A percentile compares a stretch with the other conserved stretches of the same genome.
These are phyloP conservation scores for Bryoerythrophyllum caledonicum DNA, from an alignment of 225 moss, liverwort and hornwort species.

Conservation along the genomic window DNA sequence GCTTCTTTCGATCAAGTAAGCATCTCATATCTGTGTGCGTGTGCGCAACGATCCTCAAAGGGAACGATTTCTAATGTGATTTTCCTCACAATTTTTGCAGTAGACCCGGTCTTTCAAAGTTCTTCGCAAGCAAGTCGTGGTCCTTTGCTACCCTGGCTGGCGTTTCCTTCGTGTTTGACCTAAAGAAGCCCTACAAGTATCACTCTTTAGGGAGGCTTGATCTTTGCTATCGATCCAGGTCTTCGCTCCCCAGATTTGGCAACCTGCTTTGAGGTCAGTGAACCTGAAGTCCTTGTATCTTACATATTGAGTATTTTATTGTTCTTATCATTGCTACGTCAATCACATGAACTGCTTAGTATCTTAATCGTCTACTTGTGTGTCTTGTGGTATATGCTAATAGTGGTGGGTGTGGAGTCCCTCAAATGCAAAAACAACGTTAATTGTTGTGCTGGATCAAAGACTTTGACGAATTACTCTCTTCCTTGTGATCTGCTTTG, in stretches of 20 bases:
- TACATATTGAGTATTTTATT: background rate
- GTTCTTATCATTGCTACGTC: background rate
- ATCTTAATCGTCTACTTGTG: background rate
- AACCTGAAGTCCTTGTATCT: background rate
- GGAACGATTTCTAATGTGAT: too few relatives aligned
- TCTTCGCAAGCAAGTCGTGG: too few relatives aligned
- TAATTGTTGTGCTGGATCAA: slow-evolving; percentile 12
- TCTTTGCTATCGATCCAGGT: slow-evolving; percentile 61
- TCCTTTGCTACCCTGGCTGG: too few relatives aligned
- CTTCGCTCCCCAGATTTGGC: slow-evolving; percentile 76
- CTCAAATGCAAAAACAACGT: background rate
- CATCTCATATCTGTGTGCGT: too few relatives aligned
- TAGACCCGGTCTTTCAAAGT: too few relatives aligned
- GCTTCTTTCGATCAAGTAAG: too few relatives aligned
- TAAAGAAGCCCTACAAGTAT: too few relatives aligned
- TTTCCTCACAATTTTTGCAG: too few relatives aligned
- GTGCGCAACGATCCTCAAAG: too few relatives aligned
- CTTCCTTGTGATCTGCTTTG: slow-evolving; percentile 24
- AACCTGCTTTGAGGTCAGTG: slow-evolving; percentile 86
- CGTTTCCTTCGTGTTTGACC: too few relatives aligned
- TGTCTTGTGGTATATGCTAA: background rate
- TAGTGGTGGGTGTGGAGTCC: background rate
- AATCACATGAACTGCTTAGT: background rate
- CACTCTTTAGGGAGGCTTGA: slow-evolving; percentile 74
- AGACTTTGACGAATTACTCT: background rate